These are phyloP conservation scores for Nowakowskiella sp. DNA, from an alignment of 192 early-diverging fungal species.

Conservation along the genomic window DNA sequence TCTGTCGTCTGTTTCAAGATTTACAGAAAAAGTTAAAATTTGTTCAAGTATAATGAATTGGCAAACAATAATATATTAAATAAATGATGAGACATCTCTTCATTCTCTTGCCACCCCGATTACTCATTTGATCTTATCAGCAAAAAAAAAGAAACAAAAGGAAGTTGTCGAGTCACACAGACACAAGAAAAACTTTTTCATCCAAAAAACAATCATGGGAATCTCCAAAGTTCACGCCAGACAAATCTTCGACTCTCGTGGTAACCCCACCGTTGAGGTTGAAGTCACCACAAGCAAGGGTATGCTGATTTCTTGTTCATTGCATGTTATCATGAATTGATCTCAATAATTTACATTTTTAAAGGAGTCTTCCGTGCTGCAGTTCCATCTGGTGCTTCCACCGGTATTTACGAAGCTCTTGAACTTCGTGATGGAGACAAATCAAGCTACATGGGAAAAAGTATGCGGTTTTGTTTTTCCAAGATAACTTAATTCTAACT, in stretches of 20 bases:
- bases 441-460: conserved; percentile 87
- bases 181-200: too few relatives aligned
- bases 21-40: too few relatives aligned
- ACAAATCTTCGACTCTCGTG: conserved; percentile 98
- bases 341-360: neutral
- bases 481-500: conserved; percentile 6
- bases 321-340: conserved; percentile 5
- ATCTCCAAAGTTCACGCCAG: conserved; percentile 60
- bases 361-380: conserved; percentile 87
- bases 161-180: too few relatives aligned
- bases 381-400: conserved; percentile 97
- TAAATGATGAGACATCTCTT: too few relatives aligned
- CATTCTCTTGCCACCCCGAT: too few relatives aligned
- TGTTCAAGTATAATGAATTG: too few relatives aligned
- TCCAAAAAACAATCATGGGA: neutral
- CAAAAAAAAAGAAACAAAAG: too few relatives aligned
- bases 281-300: conserved; percentile 92
- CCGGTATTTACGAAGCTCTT: conserved; percentile 96
- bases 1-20: too few relatives aligned
- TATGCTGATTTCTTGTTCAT: conserved; percentile 23
- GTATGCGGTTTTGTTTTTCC: conserved; percentile 40
- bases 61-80: too few relatives aligned
- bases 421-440: conserved; percentile 92
- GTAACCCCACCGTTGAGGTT: conserved; percentile 98
- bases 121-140: too few relatives aligned